Evolutionary conservation across 2,329 filamentous ascomycete genomes (phyloP), one percentile per base, ranked within the genome.

Genomic region (Cercospora nicotianae): DNA sequence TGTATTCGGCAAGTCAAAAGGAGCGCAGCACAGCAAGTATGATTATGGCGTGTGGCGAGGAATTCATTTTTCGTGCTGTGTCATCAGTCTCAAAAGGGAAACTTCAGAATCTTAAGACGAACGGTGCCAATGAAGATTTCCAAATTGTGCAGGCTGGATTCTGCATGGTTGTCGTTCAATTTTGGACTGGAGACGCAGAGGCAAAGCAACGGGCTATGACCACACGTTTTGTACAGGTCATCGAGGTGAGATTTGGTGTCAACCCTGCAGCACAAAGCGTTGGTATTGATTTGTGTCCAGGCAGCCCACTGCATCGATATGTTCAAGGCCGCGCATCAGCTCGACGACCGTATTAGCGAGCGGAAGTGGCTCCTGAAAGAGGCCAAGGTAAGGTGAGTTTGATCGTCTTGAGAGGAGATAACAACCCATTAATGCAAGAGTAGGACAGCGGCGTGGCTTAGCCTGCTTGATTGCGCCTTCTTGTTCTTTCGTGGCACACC

Each of bases 401-500:
- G 18, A 30, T 30, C 36, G 18, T 6, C 23, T 33, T 28, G 1
- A 13, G 36, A 42, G 16, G 36, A 39, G 20, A 31, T 39, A 23
- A 39, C 42, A 51, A 48, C 39, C 20, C 16, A 60, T 18, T 64
- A 23, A 67, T n/a, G n/a, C 23, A 28, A 39, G 26, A 1, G 7
- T 31, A 70, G 69, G 16, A 60, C 59, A 2, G 51, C 64, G n/a
- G 45, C 67, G 3, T 69, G 51, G 30, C 26, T 70, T 16, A 61
- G 31, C 5, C 65, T 67, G 13, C 48, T 69, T 6, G 69, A 70
- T 42, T 70, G 67, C 20, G 67, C 69, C 3, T 69, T 70, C 39
- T 62, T 69, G 12, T 70, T 69, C 60, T 70, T 65, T 55, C 55
- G 61, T 31, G 69, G 69, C 13, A 67, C 69, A 23, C 63, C 67